phyloP scores from a whole-genome alignment of 192 early-diverging fungal genomes.

The Coemansia sp. region DNA sequence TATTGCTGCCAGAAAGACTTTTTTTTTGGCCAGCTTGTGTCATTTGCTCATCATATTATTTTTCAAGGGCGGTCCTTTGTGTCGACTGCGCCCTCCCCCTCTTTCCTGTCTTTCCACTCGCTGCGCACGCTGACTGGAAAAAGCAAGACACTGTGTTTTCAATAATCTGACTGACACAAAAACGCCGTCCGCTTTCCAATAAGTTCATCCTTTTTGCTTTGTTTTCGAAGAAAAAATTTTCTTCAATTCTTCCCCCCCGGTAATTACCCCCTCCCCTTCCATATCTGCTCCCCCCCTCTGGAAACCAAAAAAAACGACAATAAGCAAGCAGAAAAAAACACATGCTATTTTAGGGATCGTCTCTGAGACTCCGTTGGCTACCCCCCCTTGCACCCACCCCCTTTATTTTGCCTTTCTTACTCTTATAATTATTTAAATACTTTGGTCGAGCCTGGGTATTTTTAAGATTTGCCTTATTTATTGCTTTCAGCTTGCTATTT shows the following conservation, averaged over 20 bases:
- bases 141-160: slow-evolving; percentile 1
- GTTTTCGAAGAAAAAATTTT: neutral
- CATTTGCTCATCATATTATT: neutral
- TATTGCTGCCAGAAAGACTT: neutral
- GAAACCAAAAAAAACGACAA: neutral
- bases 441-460: slow-evolving; percentile 14
- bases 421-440: slow-evolving; percentile 11
- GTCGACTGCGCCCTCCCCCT: neutral
- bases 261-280: neutral
- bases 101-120: neutral
- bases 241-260: neutral
- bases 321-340: slow-evolving; percentile 9
- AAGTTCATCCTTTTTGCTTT: slow-evolving; percentile 8
- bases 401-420: slow-evolving; percentile 4
- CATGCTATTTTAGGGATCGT: slow-evolving; percentile 36
- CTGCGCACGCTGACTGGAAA: slow-evolving; percentile 1
- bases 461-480: slow-evolving; percentile 11
- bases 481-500: neutral
- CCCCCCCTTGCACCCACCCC: slow-evolving; percentile 1
- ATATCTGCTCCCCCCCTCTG: neutral
- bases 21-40: slow-evolving; percentile 1
- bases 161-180: slow-evolving; percentile 7
- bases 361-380: slow-evolving; percentile 6
- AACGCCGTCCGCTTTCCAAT: slow-evolving; percentile 5
- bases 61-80: neutral